Conservation (phyloP, 2,329 filamentous ascomycete species). For the Fusarium praegraminearum region DNA sequence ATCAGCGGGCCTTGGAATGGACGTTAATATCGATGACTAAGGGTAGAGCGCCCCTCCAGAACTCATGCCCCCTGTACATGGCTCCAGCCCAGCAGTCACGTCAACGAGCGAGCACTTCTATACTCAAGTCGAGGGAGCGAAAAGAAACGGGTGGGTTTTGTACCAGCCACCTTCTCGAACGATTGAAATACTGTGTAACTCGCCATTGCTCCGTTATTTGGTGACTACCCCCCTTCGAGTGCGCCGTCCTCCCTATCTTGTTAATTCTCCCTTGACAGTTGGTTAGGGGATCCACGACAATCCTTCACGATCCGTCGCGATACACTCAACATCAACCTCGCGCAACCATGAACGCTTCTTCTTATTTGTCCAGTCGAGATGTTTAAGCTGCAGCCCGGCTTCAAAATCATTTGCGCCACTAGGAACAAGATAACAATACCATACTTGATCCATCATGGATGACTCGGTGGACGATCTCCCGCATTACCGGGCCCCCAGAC, state of each 20-base stretch:
- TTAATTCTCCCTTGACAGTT: conserved; percentile 30
- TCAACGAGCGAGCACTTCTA: conserved; percentile 18
- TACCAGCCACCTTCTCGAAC: conserved; percentile 35
- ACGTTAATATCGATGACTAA: conserved; percentile 39
- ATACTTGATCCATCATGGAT: conserved; percentile 37
- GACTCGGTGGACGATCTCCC: conserved; percentile 37
- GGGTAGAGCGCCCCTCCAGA: conserved; percentile 10
- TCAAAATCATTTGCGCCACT: conserved; percentile 27
- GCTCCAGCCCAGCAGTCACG: conserved; percentile 2
- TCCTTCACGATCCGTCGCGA: conserved; percentile 16
- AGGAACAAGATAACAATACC: conserved; percentile 13
- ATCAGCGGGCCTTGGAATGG: conserved; percentile 38
- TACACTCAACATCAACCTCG: conserved; percentile 26
- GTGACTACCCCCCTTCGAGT: conserved; percentile 4
- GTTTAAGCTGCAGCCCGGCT: conserved; percentile 37
- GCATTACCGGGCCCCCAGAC: conserved; percentile 49
- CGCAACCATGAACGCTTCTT: conserved; percentile 40
- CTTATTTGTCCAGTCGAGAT: conserved; percentile 38
- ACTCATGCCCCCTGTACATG: conserved; percentile 10
- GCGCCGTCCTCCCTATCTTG: background rate
- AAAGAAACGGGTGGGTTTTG: conserved; percentile 21
- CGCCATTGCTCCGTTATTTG: background rate
- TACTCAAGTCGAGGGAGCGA: conserved; percentile 23
- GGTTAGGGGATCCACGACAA: conserved; percentile 27
- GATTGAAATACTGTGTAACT: conserved; percentile 28